A percentile compares a stretch with the other conserved stretches of the same genome.
Evolutionary conservation across 2,329 filamentous ascomycete genomes (phyloP).

Genomic region (Paecilomyces formosus): DNA sequence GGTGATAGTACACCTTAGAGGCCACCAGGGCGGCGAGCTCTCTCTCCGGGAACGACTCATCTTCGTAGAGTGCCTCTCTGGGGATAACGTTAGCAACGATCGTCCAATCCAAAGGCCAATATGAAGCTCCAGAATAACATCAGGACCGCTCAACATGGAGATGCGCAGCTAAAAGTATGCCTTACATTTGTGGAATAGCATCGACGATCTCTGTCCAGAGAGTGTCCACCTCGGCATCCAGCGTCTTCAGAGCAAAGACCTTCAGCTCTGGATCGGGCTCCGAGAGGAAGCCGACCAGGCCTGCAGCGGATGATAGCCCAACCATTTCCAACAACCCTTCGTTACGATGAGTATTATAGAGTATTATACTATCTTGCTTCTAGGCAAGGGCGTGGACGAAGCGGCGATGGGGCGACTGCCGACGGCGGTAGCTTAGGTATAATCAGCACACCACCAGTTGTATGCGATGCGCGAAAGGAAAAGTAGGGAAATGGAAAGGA

Average conservation of each 20-base stretch:
- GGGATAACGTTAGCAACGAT: slow-evolving; percentile 7
- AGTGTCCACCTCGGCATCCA: slow-evolving; percentile 94
- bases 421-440: neutral
- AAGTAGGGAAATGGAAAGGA: neutral
- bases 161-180: slow-evolving; percentile 9
- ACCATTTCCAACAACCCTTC: slow-evolving; percentile 57
- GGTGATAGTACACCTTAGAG: slow-evolving; percentile 97
- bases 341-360: neutral
- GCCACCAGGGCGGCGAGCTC: slow-evolving; percentile 90
- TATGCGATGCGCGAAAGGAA: slow-evolving; percentile 18
- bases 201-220: slow-evolving; percentile 97
- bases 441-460: slow-evolving; percentile 14
- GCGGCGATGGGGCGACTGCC: neutral
- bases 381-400: neutral
- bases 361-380: neutral
- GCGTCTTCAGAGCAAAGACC: slow-evolving; percentile 86
- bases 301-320: slow-evolving; percentile 86
- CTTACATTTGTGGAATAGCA: slow-evolving; percentile 87
- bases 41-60: slow-evolving; percentile 87
- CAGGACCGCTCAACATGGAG: neutral
- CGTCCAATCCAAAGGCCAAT: neutral
- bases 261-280: slow-evolving; percentile 92
- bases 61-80: slow-evolving; percentile 95
- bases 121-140: neutral
- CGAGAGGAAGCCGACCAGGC: slow-evolving; percentile 88